Percentiles rank a stretch among this genome's conserved stretches.
These are phyloP conservation scores for Ilyonectria robusta DNA, from an alignment of 2,329 filamentous ascomycete genomes.

Conservation along the genomic window DNA sequence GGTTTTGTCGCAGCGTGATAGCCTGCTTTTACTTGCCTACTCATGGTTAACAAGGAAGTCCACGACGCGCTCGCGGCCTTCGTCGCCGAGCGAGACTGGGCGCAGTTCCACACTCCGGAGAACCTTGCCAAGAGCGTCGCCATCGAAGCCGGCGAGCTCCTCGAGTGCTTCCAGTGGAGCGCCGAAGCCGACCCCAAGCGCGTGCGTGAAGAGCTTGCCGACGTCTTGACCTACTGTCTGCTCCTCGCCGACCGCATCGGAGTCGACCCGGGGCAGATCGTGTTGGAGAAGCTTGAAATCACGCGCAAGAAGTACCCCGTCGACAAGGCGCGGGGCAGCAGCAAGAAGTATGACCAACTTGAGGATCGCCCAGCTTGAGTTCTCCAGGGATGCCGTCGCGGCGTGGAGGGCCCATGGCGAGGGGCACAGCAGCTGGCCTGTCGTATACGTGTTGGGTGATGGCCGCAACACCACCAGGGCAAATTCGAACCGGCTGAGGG, in stretches of 20 bases:
- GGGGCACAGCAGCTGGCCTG: slow-evolving; percentile 17
- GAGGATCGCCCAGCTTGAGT: slow-evolving; percentile 25
- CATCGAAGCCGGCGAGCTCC: slow-evolving; percentile 25
- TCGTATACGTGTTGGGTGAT: slow-evolving; percentile 22
- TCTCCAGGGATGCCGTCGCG: slow-evolving; percentile 19
- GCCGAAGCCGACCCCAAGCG: slow-evolving; percentile 23
- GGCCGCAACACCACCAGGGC: slow-evolving; percentile 1
- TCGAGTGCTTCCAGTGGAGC: slow-evolving; percentile 26
- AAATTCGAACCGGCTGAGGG: background rate
- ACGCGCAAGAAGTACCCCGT: slow-evolving; percentile 10
- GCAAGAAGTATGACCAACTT: slow-evolving; percentile 14
- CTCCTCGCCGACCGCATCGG: slow-evolving; percentile 16
- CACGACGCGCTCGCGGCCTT: slow-evolving; percentile 21
- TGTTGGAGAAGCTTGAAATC: slow-evolving; percentile 16
- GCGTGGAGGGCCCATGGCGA: slow-evolving; percentile 21
- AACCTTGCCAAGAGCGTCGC: slow-evolving; percentile 26
- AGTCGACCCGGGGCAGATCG: slow-evolving; percentile 10
- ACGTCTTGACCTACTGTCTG: slow-evolving; percentile 23
- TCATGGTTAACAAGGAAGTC: slow-evolving; percentile 21
- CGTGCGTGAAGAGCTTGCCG: slow-evolving; percentile 22
- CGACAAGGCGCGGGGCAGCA: slow-evolving; percentile 10
- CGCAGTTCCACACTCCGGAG: slow-evolving; percentile 26
- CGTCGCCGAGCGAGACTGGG: slow-evolving; percentile 26
- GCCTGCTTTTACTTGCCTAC: background rate
- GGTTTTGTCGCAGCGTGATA: no score